A percentile compares a stretch with the other conserved stretches of the same genome.
phyloP scores from a whole-genome alignment of 2,329 filamentous ascomycete genomes.

The Aspergillaceae sp. region DNA sequence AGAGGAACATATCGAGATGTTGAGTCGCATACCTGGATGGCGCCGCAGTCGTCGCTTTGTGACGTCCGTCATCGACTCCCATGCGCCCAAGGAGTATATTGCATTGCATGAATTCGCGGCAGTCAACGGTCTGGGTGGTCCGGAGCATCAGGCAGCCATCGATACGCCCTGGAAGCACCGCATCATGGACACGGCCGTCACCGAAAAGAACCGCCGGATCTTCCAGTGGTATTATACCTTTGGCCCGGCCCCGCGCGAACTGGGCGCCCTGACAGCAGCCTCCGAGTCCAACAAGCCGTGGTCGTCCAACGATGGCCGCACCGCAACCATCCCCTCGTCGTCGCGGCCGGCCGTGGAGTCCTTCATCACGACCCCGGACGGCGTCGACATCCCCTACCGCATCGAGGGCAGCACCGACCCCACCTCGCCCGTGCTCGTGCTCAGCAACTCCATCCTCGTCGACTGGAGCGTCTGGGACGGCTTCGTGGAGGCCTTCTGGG shows the following conservation, averaged over 20 bases:
- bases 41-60: conserved; percentile 62
- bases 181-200: conserved; percentile 52
- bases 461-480: conserved; percentile 73
- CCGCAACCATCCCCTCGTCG: conserved; percentile 42
- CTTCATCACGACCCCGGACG: conserved; percentile 60
- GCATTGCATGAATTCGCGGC: conserved; percentile 65
- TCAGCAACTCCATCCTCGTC: conserved; percentile 73
- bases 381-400: conserved; percentile 60
- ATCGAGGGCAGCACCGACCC: conserved; percentile 64
- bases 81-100: conserved; percentile 50
- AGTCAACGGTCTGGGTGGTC: conserved; percentile 57
- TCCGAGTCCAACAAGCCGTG: conserved; percentile 30
- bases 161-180: conserved; percentile 54
- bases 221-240: conserved; percentile 75
- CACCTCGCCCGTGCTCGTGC: conserved; percentile 62
- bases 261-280: conserved; percentile 45
- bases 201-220: conserved; percentile 47
- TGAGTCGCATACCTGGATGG: conserved; percentile 71
- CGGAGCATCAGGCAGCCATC: conserved; percentile 55
- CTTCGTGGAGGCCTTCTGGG: conserved; percentile 54
- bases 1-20: conserved; percentile 64
- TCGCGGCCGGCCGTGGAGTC: conserved; percentile 53
- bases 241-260: conserved; percentile 62
- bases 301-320: conserved; percentile 47
- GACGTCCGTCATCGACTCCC: conserved; percentile 55